Percentiles rank a stretch among this genome's conserved stretches.
phyloP scores from a whole-genome alignment of 2,329 filamentous ascomycete species.

The Zalaria obscura region DNA sequence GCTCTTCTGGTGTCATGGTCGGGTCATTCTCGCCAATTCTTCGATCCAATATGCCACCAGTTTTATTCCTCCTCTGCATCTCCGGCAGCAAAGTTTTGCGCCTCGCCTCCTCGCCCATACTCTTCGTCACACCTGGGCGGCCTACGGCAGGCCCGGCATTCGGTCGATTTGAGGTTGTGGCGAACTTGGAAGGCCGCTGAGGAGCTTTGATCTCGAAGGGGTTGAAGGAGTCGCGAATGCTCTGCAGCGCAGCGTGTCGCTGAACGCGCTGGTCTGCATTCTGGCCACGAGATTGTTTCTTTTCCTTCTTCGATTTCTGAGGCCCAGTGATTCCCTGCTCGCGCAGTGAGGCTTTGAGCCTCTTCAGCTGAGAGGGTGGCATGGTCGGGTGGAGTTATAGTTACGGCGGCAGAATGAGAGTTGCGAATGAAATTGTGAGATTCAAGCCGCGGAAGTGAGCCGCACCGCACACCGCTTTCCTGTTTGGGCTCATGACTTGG shows the following conservation, averaged over 20 bases:
- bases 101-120: constrained; percentile 74
- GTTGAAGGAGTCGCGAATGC: constrained; percentile 92
- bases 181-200: constrained; percentile 62
- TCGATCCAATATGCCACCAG: constrained; percentile 81
- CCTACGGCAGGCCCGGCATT: constrained; percentile 35
- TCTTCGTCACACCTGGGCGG: constrained; percentile 72
- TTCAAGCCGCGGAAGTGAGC: no score
- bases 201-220: constrained; percentile 88
- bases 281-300: constrained; percentile 49
- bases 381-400: constrained; percentile 34
- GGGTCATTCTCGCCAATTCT: constrained; percentile 94
- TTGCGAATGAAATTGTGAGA: no score
- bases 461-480: no score
- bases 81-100: constrained; percentile 76
- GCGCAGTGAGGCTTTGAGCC: constrained; percentile 77
- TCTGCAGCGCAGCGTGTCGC: constrained; percentile 62
- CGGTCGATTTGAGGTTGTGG: constrained; percentile 57
- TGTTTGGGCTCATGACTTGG: no score
- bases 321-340: constrained; percentile 84
- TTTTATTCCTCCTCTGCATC: constrained; percentile 77
- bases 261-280: constrained; percentile 55
- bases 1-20: constrained; percentile 83
- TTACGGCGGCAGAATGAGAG: no score
- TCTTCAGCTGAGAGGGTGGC: constrained; percentile 93
- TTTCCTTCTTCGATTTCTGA: constrained; percentile 91